Percentiles rank a stretch among this genome's conserved stretches.
Evolutionary conservation across 306 rosid species (phyloP).

Genomic region (Prinsepia uniflora): DNA sequence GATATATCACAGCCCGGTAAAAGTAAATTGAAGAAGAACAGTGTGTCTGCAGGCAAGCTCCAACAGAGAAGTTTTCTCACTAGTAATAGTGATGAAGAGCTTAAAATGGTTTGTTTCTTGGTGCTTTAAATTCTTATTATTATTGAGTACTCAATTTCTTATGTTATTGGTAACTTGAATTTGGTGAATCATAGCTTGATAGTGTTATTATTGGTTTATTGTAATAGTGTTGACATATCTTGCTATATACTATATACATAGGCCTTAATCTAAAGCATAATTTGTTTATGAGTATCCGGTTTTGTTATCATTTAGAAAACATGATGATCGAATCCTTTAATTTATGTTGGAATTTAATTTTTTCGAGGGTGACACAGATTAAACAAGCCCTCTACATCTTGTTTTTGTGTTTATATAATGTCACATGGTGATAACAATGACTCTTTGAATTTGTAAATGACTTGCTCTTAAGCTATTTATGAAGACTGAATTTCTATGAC

Average conservation of each 20-base stretch:
- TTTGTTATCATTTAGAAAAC: conserved; percentile 17
- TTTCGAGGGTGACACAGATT: background rate
- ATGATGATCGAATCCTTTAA: background rate
- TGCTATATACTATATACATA: background rate
- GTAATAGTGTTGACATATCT: conserved; percentile 5
- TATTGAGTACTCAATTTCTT: conserved; percentile 1
- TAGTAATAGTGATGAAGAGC: conserved; percentile 56
- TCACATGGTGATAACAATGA: background rate
- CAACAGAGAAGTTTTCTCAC: conserved; percentile 39
- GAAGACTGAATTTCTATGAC: background rate
- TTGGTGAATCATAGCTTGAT: background rate
- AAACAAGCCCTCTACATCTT: background rate
- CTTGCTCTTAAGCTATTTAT: background rate
- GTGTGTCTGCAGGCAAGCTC: conserved; percentile 35
- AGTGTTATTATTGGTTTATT: background rate
- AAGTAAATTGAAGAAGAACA: conserved; percentile 33
- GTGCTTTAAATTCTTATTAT: conserved; percentile 18
- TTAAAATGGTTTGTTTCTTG: conserved; percentile 61
- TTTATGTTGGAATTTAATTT: background rate
- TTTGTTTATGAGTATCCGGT: conserved; percentile 11
- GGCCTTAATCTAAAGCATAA: conserved; percentile 5
- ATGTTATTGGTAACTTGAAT: background rate
- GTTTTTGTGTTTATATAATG: background rate
- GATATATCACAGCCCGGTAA: conserved; percentile 59
- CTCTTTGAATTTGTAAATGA: background rate